A percentile compares a stretch with the other conserved stretches of the same genome.
Conservation (phyloP, 2,329 filamentous ascomycete genomes). For the Trichoderma sp. region DNA sequence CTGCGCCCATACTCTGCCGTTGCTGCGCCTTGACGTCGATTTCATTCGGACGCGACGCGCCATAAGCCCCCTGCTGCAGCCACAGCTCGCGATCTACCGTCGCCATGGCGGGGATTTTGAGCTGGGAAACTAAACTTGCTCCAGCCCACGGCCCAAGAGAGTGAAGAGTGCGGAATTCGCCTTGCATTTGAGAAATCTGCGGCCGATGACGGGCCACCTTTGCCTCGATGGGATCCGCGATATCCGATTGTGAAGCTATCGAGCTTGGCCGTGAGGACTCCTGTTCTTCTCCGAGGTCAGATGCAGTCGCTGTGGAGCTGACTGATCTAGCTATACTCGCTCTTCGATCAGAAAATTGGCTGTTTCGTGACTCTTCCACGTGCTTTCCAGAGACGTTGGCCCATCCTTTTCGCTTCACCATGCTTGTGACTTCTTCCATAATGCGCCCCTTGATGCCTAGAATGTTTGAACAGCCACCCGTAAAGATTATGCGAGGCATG, state of each 20-base stretch:
- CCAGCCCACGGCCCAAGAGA: conserved; percentile 74
- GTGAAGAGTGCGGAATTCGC: conserved; percentile 65
- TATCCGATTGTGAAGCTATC: conserved; percentile 29
- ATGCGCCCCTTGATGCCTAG: conserved; percentile 78
- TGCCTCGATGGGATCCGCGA: conserved; percentile 38
- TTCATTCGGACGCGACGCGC: conserved; percentile 61
- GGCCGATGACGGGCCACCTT: conserved; percentile 40
- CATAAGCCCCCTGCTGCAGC: conserved; percentile 64
- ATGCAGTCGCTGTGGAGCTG: conserved; percentile 27
- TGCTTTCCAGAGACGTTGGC: conserved; percentile 71
- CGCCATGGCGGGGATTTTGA: conserved; percentile 69
- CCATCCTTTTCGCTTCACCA: conserved; percentile 75
- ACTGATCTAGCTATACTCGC: conserved; percentile 25
- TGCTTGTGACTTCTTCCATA: conserved; percentile 68
- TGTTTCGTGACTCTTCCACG: conserved; percentile 54
- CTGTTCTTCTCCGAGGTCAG: conserved; percentile 29
- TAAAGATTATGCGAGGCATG: conserved; percentile 86
- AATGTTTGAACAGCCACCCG: conserved; percentile 76
- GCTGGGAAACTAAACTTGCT: conserved; percentile 67
- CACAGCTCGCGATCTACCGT: conserved; percentile 73
- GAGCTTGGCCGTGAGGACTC: conserved; percentile 28
- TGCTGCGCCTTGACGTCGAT: conserved; percentile 59
- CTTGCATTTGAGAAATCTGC: conserved; percentile 50
- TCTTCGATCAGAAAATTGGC: conserved; percentile 28
- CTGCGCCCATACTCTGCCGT: conserved; percentile 65